Evolutionary conservation across 306 rosid species (phyloP), one percentile per base, ranked within the genome.

Genomic region (Lablab purpureus): DNA sequence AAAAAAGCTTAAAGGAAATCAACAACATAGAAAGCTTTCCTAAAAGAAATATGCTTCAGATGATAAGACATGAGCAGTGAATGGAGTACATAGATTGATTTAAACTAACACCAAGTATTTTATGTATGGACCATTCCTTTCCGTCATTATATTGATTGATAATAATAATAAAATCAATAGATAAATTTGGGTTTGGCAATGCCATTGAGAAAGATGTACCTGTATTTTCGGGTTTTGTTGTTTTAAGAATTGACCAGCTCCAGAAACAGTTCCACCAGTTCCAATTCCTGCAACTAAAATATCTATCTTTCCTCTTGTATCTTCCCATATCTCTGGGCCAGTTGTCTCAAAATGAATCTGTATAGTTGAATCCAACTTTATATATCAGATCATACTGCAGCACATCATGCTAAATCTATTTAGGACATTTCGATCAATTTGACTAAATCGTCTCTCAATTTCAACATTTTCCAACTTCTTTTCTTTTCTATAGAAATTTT

Each of bases 291-390:
- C 98, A 76, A 95, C 84, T 56, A 95, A 95, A 78, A 95, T 93
- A 84, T 95, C 99, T 79, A 95, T 87, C 87, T 93, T 95, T 82
- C 98, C 99, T 64, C 88, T 91, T 43, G 98, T 91, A 83, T 95
- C 99, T 83, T 93, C 98, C 99, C 99, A 95, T 82, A 95, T 95
- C 89, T 95, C 99, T 62, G 99, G 99, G 75, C 99, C 99, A 22
- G 99, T 95, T 84, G 99, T 95, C 81, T 95, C 99, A 82, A 68
- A 95, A 88, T 95, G 99, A 80, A 95, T 36, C 99, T 94, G 93
- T 88, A 85, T 34, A 80, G 71, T 71, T 37, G 82, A 81, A 64
- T 66, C 66, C 81, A 71, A 80, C 64, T 60, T 68, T 74, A 72
- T 40, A 78, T n/a, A 70, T 82, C 70, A 73, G 63, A 76, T 18